A percentile compares a stretch with the other conserved stretches of the same genome.
Evolutionary conservation across 1,139 yeast genomes (phyloP).

Genomic region (Sugiyamaella neomexicana): DNA sequence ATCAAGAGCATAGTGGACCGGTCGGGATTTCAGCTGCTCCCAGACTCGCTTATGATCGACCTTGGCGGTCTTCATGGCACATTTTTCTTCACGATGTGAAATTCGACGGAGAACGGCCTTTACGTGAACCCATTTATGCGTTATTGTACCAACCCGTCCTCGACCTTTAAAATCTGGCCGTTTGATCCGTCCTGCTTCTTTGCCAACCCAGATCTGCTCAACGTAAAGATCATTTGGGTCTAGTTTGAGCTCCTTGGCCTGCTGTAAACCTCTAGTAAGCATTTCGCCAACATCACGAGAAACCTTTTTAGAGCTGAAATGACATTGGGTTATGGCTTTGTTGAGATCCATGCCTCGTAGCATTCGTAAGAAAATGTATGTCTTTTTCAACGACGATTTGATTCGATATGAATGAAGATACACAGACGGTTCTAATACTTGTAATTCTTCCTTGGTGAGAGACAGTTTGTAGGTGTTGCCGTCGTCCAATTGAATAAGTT

Average conservation of each 20-base stretch:
- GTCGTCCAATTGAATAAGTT: conserved; percentile 51
- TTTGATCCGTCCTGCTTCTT: conserved; percentile 74
- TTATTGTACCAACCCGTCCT: conserved; percentile 80
- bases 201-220: conserved; percentile 87
- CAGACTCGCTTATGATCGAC: conserved; percentile 42
- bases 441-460: conserved; percentile 65
- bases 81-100: conserved; percentile 54
- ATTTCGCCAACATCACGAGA: conserved; percentile 77
- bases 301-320: conserved; percentile 78
- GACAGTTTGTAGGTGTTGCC: conserved; percentile 57
- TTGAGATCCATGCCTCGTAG: conserved; percentile 68
- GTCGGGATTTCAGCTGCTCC: conserved; percentile 33
- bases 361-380: conserved; percentile 76
- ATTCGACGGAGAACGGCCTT: conserved; percentile 71
- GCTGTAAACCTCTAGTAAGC: conserved; percentile 68
- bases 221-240: conserved; percentile 66
- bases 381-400: conserved; percentile 84
- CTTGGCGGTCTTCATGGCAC: conserved; percentile 47
- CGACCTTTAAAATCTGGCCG: conserved; percentile 87
- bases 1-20: conserved; percentile 32
- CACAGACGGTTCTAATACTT: conserved; percentile 77
- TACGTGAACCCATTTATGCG: conserved; percentile 77
- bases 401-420: conserved; percentile 75
- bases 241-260: conserved; percentile 61
- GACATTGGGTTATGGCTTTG: conserved; percentile 88